Percentiles rank a stretch among this genome's conserved stretches.
These are phyloP conservation scores for Trichoderma breve DNA, from an alignment of 2,329 filamentous ascomycete species.

Conservation along the genomic window DNA sequence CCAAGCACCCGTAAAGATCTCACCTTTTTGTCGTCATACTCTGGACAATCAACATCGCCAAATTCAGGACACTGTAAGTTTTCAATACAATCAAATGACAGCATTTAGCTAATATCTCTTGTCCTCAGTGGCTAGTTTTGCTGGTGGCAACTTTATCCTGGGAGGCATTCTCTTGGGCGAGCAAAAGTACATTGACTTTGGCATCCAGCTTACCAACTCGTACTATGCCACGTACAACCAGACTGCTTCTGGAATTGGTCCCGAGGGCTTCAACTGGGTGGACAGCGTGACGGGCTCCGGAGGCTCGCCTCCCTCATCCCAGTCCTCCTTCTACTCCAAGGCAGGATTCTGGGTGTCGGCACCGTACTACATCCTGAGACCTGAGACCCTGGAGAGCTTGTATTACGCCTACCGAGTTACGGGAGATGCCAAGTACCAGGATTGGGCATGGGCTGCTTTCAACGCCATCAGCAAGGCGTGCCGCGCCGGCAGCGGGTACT, in stretches of 20 bases:
- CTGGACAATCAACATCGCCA: constrained; percentile 44
- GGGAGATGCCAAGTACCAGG: constrained; percentile 70
- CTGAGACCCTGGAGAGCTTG: constrained; percentile 79
- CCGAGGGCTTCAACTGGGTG: constrained; percentile 67
- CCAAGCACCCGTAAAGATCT: constrained; percentile 65
- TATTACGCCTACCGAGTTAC: constrained; percentile 87
- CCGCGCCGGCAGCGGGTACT: constrained; percentile 64
- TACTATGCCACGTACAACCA: constrained; percentile 72
- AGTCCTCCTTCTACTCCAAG: constrained; percentile 59
- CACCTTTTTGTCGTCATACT: constrained; percentile 65
- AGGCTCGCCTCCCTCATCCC: constrained; percentile 45
- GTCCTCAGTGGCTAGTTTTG: constrained; percentile 68
- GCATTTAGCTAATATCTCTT: neutral
- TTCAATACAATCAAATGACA: neutral
- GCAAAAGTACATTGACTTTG: constrained; percentile 69
- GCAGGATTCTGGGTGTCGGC: constrained; percentile 71
- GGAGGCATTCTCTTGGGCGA: constrained; percentile 68
- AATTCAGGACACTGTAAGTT: constrained; percentile 52
- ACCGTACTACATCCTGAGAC: constrained; percentile 65
- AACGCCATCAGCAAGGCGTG: constrained; percentile 63
- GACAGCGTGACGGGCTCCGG: constrained; percentile 40
- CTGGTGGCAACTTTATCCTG: constrained; percentile 81
- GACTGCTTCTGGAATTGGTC: constrained; percentile 72
- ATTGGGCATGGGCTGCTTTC: constrained; percentile 83
- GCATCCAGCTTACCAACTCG: constrained; percentile 66